A percentile compares a stretch with the other conserved stretches of the same genome.
These are phyloP conservation scores for Citrus cavaleriei DNA, from an alignment of 345 rosid genomes.

Conservation along the genomic window DNA sequence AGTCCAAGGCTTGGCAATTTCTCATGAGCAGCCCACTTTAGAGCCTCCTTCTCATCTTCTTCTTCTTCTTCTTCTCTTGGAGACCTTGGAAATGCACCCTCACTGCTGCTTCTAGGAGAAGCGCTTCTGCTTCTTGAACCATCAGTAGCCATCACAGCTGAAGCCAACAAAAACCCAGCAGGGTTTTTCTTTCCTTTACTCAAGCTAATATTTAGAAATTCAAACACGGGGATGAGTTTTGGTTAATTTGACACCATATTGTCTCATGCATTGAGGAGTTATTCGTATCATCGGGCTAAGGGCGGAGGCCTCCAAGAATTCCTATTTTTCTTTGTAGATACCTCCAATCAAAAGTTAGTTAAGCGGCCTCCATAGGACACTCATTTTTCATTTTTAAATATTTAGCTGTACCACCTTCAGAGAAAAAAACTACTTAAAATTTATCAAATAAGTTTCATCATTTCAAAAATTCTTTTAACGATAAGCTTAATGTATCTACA, in stretches of 20 bases:
- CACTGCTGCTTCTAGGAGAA: background rate
- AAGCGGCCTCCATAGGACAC: too few relatives aligned
- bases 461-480: too few relatives aligned
- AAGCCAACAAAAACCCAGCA: background rate
- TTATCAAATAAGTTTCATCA: too few relatives aligned
- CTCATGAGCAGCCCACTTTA: conserved; percentile 56
- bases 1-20: conserved; percentile 27
- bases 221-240: background rate
- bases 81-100: conserved; percentile 45
- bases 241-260: background rate
- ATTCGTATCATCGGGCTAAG: background rate
- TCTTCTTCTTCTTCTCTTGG: conserved; percentile 45
- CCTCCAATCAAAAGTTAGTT: too few relatives aligned
- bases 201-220: too few relatives aligned
- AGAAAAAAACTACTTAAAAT: too few relatives aligned
- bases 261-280: background rate
- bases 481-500: too few relatives aligned
- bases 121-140: conserved; percentile 5
- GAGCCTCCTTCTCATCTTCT: conserved; percentile 55
- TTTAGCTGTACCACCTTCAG: too few relatives aligned
- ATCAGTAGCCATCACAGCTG: background rate
- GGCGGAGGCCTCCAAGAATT: too few relatives aligned
- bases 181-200: background rate
- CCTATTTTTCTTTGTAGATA: too few relatives aligned
- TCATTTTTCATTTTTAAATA: too few relatives aligned